Base-by-base conservation (phyloP, 2,329 filamentous ascomycete genomes). In the Pseudogymnoascus destructans region DNA sequence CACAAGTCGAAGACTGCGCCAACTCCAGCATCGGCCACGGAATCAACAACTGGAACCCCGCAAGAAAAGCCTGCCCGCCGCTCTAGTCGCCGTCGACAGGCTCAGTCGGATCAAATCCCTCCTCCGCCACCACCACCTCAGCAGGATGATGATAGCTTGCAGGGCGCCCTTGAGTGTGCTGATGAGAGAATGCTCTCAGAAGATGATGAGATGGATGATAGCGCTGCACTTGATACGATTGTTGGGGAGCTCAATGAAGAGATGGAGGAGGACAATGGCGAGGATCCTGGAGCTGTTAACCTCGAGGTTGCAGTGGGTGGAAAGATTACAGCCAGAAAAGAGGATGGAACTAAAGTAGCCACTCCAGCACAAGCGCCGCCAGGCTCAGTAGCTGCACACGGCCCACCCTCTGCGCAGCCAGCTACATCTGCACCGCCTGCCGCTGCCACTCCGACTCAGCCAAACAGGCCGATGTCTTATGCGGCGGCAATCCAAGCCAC, bases 221-320 rank as follows among this genome's bases (percentile, higher is more conserved):
- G 73, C 49, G 79, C 79, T 63, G 82, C 86, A 5, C 74, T 97
- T 56, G 89, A 95, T 69, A 84, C 89, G 19, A 87, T 97, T 61
- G 85, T 96, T n/a, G 89, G 91, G 60, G 89, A 95, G 64, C 75
- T 96, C 1, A 89, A 96, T 59, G 87, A 92, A 61, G 89, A 91
- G 30, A 84, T 92, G 70, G 80, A 89, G 56, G 85, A 86, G 58
- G 80, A 80, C 1, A 73, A 75, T n/a, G 77, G 80, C n/a, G 79
- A 86, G 5, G 89, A 93, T 65, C 87, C 90, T 2, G 86, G 87
- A 3, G 91, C 93, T 5, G 89, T 97, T 30, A 96, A 89, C 66
- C 81, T 98, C 69, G 92, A 97, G 70, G 82, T 96, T 40, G 90
- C 85, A 36, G 84, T 87, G 15, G 87, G 85, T 17, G 92, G 90